Conservation (phyloP, 495 filamentous ascomycete species). For the Penicillium desertorum region DNA sequence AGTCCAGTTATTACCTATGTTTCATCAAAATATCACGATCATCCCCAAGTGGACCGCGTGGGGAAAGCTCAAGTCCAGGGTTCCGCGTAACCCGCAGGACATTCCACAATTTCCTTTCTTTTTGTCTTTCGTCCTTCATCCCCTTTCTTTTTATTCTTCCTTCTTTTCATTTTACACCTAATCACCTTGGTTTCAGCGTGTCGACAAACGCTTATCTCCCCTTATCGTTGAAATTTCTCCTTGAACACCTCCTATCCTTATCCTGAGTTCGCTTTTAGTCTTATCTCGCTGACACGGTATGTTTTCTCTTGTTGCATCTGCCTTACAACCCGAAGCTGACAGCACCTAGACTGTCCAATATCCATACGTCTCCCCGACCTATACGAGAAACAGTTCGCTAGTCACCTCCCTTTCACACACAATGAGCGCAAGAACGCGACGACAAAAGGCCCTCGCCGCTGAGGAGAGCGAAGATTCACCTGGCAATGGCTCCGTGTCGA, state of each 20-base stretch:
- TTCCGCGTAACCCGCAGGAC: slow-evolving; percentile 24
- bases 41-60: slow-evolving; percentile 15
- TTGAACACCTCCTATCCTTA: slow-evolving; percentile 13
- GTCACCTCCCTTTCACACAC: slow-evolving; percentile 16
- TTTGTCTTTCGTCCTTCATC: neutral
- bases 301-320: neutral
- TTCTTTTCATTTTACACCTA: neutral
- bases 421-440: slow-evolving; percentile 46
- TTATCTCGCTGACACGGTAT: slow-evolving; percentile 3
- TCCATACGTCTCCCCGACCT: neutral
- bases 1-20: neutral
- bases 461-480: slow-evolving; percentile 39
- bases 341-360: neutral
- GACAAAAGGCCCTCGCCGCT: slow-evolving; percentile 43
- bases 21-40: neutral
- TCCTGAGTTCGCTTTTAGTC: slow-evolving; percentile 6
- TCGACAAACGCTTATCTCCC: slow-evolving; percentile 16
- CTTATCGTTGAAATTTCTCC: slow-evolving; percentile 8
- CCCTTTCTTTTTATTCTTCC: neutral
- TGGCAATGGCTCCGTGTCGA: slow-evolving; percentile 32
- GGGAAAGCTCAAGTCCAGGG: slow-evolving; percentile 27
- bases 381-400: neutral
- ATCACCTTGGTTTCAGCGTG: slow-evolving; percentile 1
- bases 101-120: slow-evolving; percentile 10
- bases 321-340: neutral